Conservation (phyloP, 768 basidiomycete genomes). For the Candolleomyces efflorescens region DNA sequence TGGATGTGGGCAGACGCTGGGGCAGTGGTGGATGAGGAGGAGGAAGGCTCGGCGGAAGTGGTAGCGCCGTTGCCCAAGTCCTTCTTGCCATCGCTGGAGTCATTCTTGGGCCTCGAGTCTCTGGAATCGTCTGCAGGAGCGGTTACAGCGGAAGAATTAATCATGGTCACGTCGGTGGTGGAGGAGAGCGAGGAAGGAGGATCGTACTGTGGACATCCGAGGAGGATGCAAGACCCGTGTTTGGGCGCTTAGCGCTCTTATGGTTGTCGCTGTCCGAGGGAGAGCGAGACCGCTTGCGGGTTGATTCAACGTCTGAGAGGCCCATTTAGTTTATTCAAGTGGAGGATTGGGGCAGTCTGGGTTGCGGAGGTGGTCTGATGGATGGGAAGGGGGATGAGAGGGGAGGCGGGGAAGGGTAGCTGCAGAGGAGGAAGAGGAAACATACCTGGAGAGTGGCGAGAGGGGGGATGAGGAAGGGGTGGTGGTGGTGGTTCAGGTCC, state of each 20-base stretch:
- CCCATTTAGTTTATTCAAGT: conserved; percentile 49
- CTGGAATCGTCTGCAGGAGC: conserved; percentile 48
- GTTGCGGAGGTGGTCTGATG: conserved; percentile 14
- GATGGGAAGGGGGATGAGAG: conserved; percentile 32
- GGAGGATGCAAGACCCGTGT: conserved; percentile 67
- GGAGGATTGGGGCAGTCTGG: conserved; percentile 34
- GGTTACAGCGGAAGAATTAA: conserved; percentile 48
- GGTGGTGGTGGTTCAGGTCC: conserved; percentile 11
- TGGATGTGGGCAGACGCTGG: conserved; percentile 83
- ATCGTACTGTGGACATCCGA: conserved; percentile 56
- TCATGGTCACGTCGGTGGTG: conserved; percentile 61
- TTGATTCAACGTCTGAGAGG: conserved; percentile 83
- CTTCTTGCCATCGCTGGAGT: conserved; percentile 40
- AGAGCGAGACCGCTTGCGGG: conserved; percentile 84
- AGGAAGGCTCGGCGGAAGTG: conserved; percentile 47
- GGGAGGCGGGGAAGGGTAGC: conserved; percentile 44
- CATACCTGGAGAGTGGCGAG: conserved; percentile 22
- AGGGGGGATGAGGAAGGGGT: conserved; percentile 2
- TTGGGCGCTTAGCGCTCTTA: conserved; percentile 79
- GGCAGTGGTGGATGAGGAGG: conserved; percentile 38
- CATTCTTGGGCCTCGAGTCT: conserved; percentile 45
- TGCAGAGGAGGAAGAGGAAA: conserved; percentile 49
- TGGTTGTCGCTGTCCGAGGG: conserved; percentile 77
- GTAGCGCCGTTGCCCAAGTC: conserved; percentile 35
- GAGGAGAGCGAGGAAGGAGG: conserved; percentile 36